phyloP scores from a whole-genome alignment of 2,329 filamentous ascomycete genomes.

The Hypoxylon sp. region DNA sequence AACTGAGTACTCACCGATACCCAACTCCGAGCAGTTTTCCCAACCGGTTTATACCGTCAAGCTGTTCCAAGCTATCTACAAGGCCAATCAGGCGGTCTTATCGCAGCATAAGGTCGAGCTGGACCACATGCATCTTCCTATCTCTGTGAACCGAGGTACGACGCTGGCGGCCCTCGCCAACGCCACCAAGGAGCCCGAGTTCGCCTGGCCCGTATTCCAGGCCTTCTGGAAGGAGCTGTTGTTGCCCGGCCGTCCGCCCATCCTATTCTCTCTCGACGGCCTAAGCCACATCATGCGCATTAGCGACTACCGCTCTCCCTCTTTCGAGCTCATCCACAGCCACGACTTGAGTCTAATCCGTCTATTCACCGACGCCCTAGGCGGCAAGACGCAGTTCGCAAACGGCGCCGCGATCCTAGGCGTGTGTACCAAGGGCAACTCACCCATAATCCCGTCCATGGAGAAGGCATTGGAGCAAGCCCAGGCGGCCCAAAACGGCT shows the following conservation, averaged over 20 bases:
- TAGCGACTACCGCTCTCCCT: conserved; percentile 80
- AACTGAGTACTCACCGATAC: conserved; percentile 83
- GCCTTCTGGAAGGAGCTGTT: conserved; percentile 86
- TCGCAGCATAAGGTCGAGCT: conserved; percentile 63
- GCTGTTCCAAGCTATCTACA: conserved; percentile 79
- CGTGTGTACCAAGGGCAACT: conserved; percentile 80
- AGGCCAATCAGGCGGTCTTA: conserved; percentile 79
- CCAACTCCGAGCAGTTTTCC: conserved; percentile 75
- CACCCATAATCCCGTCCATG: conserved; percentile 74
- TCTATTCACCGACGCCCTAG: conserved; percentile 81
- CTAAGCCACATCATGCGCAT: conserved; percentile 85
- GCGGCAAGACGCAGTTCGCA: conserved; percentile 67
- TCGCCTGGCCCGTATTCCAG: conserved; percentile 84
- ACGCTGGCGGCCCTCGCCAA: conserved; percentile 78
- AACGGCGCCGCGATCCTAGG: conserved; percentile 87
- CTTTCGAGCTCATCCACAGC: conserved; percentile 83
- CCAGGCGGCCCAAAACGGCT: conserved; percentile 59
- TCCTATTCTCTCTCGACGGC: conserved; percentile 84
- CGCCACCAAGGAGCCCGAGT: conserved; percentile 80
- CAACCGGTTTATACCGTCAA: conserved; percentile 84
- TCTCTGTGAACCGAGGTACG: conserved; percentile 70
- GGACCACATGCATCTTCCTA: conserved; percentile 71
- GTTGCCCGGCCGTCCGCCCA: conserved; percentile 60
- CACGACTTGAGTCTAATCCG: conserved; percentile 85
- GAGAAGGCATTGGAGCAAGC: conserved; percentile 75